Conservation (phyloP, 148 eudicot species). For the Amaranthus cruentus region DNA sequence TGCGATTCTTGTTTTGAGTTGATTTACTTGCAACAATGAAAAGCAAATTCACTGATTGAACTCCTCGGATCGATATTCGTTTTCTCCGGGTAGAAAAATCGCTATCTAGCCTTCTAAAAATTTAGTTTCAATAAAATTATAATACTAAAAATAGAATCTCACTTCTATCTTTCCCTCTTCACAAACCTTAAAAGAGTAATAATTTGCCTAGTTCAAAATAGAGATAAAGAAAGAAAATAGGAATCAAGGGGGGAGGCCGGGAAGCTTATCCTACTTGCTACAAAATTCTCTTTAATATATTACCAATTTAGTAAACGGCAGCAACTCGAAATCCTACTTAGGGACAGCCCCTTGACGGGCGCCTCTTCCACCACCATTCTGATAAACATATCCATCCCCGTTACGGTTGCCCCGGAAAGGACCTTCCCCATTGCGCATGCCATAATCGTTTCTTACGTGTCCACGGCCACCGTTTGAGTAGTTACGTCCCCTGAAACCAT, state of each 20-base stretch:
- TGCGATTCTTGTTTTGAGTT: no score
- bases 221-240: constrained; percentile 11
- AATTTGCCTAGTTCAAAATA: constrained; percentile 6
- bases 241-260: not conserved
- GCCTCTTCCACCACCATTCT: constrained; percentile 25
- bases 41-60: constrained; percentile 12
- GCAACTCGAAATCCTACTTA: constrained; percentile 19
- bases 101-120: constrained; percentile 14
- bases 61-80: not conserved
- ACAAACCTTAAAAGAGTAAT: not conserved
- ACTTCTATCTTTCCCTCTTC: constrained; percentile 13
- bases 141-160: constrained; percentile 1
- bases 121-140: not conserved
- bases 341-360: constrained; percentile 19
- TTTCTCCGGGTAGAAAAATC: constrained; percentile 1
- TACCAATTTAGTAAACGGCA: constrained; percentile 9
- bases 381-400: constrained; percentile 22
- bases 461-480: constrained; percentile 36
- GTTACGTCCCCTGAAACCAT: constrained; percentile 42
- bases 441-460: constrained; percentile 28
- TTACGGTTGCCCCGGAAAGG: constrained; percentile 19
- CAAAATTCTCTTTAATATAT: constrained; percentile 28
- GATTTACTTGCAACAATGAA: no score
- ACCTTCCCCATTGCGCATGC: constrained; percentile 31
- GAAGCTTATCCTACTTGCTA: constrained; percentile 27